Conservation (phyloP, 495 filamentous ascomycete genomes). For the Elaphomyces granulatus region DNA sequence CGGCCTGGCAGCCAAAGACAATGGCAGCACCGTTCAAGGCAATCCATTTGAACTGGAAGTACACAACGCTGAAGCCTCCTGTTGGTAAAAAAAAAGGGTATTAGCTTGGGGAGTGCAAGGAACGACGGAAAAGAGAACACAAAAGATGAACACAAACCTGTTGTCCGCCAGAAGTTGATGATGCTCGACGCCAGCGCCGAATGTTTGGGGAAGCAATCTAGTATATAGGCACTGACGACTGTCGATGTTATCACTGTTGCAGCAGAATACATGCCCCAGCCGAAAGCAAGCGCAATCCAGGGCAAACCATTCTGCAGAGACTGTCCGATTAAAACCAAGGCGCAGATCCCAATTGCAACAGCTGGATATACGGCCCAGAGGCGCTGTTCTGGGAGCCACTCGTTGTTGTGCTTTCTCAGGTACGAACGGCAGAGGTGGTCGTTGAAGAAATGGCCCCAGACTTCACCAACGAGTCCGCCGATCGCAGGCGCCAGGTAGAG, state of each 20-base stretch:
- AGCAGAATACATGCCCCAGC: slow-evolving; percentile 28
- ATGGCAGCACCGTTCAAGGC: slow-evolving; percentile 23
- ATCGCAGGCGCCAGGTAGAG: too few relatives aligned
- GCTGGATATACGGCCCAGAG: slow-evolving; percentile 27
- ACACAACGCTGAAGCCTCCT: slow-evolving; percentile 32
- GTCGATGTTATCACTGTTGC: slow-evolving; percentile 24
- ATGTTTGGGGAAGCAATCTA: slow-evolving; percentile 31
- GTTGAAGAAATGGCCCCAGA: slow-evolving; percentile 25
- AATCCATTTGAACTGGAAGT: slow-evolving; percentile 35
- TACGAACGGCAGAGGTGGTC: slow-evolving; percentile 9
- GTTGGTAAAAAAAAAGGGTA: too few relatives aligned
- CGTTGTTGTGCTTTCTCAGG: too few relatives aligned
- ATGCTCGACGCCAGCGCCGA: slow-evolving; percentile 28
- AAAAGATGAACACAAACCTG: too few relatives aligned
- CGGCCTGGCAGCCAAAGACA: slow-evolving; percentile 32
- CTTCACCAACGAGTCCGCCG: slow-evolving; percentile 17
- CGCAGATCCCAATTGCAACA: slow-evolving; percentile 17
- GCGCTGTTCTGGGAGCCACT: slow-evolving; percentile 22
- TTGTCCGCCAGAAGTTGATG: slow-evolving; percentile 31
- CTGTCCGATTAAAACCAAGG: slow-evolving; percentile 23
- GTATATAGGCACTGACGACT: slow-evolving; percentile 23
- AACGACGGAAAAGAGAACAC: too few relatives aligned
- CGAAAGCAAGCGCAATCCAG: slow-evolving; percentile 28
- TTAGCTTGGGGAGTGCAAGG: too few relatives aligned
- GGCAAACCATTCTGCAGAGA: slow-evolving; percentile 22